Base-by-base conservation (phyloP, 208 protist genomes). In the Lotmaria passim region DNA sequence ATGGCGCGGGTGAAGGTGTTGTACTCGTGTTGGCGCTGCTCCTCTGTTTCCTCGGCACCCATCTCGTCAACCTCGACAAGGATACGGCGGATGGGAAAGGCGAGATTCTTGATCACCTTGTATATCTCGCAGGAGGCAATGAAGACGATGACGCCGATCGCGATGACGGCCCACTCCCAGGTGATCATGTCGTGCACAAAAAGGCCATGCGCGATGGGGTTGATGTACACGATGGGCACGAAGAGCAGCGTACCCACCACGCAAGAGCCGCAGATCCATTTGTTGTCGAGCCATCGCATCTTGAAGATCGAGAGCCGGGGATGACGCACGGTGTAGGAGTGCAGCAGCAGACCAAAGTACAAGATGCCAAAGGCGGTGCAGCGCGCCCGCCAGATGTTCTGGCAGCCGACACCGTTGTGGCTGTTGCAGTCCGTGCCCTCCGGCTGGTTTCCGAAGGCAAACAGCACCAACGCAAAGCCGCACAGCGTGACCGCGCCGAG, bases 311-410 rank as follows among this genome's bases (percentile, higher is more conserved):
- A 94, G 28, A 81, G 63, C 38, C 91, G 82, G 7, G 81, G 75
- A 70, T 94, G 86, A 47, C 93, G 83, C 47, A 94, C 89, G 17
- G 89, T 97, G 85, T 97, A 97, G 30, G 91, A 77, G 79, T 97
- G 93, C 24, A 96, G 28, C n/a, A 97, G 67, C 31, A 97, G 73
- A 46, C 90, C 85, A 77, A 96, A 88, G 73, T 94, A 95, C 36
- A 96, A 67, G 36, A 93, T 81, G 19, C 83, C 81, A 60, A 97
- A 97, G 17, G 87, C 79, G 47, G 90, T 93, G 56, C 78, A 81
- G 63, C 89, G 91, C 17, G 93, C 86, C 28, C 73, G 71, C 92
- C 86, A 93, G 47, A 93, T 81, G n/a, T 67, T 60, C 7, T 82
- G 19, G 77, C 91, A 96, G 46, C 72, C 86, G 41, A 36, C 28